Percentiles rank a stretch among this genome's conserved stretches.
These are phyloP conservation scores for Bjerkandera adusta DNA, from an alignment of 1,284 basidiomycete genomes.

Conservation along the genomic window DNA sequence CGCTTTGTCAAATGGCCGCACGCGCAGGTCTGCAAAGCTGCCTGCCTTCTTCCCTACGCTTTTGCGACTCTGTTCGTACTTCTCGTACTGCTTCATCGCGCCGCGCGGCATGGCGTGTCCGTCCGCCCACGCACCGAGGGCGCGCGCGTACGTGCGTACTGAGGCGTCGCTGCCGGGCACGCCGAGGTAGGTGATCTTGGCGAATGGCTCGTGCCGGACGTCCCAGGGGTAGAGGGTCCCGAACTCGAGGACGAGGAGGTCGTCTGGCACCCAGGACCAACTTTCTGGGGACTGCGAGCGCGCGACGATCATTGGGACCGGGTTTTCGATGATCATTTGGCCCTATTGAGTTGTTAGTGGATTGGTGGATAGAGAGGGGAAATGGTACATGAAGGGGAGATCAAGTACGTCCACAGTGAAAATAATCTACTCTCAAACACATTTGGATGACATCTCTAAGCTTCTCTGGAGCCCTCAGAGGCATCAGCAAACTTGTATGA, in stretches of 20 bases:
- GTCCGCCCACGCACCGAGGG: conserved; percentile 9
- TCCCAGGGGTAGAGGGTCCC: not conserved
- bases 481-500: too few species aligned
- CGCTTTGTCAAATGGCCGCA: conserved; percentile 36
- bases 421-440: too few species aligned
- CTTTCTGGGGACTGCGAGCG: conserved; percentile 1
- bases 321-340: not conserved
- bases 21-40: conserved; percentile 37
- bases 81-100: conserved; percentile 11
- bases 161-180: not conserved
- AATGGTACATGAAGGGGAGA: too few species aligned
- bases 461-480: too few species aligned
- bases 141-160: too few species aligned
- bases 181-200: not conserved
- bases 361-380: not conserved
- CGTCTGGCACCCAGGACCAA: not conserved
- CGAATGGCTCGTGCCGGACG: conserved; percentile 3
- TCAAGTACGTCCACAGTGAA: too few species aligned
- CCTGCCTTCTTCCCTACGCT: conserved; percentile 11
- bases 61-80: not conserved
- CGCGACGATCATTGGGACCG: not conserved
- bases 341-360: not conserved
- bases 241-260: not conserved
- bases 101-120: not conserved
- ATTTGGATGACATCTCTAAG: too few species aligned